Evolutionary conservation across 495 filamentous ascomycete genomes (phyloP).

Genomic region (Jackrogersella minutella): DNA sequence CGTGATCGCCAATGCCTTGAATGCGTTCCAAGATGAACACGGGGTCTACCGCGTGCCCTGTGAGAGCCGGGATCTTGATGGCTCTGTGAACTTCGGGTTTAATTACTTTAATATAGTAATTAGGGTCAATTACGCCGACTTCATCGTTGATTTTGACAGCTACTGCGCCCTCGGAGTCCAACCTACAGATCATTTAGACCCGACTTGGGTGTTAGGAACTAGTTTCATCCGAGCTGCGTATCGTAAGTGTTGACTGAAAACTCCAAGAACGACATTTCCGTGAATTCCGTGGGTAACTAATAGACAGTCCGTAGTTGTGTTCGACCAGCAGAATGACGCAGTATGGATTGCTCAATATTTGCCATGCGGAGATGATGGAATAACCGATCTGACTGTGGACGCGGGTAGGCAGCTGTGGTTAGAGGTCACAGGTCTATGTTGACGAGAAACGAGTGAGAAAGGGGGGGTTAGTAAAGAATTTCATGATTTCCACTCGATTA

Average conservation of each 20-base stretch:
- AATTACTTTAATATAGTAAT: conserved; percentile 53
- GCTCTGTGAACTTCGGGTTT: conserved; percentile 56
- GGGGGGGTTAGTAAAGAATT: too few species aligned
- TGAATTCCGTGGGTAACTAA: conserved; percentile 2
- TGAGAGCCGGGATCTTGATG: conserved; percentile 42
- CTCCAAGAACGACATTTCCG: too few species aligned
- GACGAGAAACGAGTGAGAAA: background rate
- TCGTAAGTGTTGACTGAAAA: conserved; percentile 40
- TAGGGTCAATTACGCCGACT: conserved; percentile 54
- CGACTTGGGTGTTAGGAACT: conserved; percentile 52
- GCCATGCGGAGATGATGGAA: conserved; percentile 47
- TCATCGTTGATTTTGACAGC: conserved; percentile 50
- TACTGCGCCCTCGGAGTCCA: conserved; percentile 54
- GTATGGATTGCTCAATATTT: conserved; percentile 58
- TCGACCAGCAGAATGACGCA: conserved; percentile 54
- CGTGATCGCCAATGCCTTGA: conserved; percentile 45
- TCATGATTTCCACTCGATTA: too few species aligned
- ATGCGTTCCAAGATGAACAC: conserved; percentile 44
- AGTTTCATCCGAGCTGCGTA: conserved; percentile 56
- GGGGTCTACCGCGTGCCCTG: conserved; percentile 54
- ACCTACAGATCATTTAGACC: conserved; percentile 44
- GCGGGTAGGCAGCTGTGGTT: conserved; percentile 43
- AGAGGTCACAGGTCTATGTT: conserved; percentile 42
- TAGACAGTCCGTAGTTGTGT: conserved; percentile 45
- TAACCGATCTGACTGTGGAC: conserved; percentile 38